These are phyloP conservation scores for Obba rivulosa DNA, from an alignment of 768 basidiomycete genomes.

Conservation along the genomic window DNA sequence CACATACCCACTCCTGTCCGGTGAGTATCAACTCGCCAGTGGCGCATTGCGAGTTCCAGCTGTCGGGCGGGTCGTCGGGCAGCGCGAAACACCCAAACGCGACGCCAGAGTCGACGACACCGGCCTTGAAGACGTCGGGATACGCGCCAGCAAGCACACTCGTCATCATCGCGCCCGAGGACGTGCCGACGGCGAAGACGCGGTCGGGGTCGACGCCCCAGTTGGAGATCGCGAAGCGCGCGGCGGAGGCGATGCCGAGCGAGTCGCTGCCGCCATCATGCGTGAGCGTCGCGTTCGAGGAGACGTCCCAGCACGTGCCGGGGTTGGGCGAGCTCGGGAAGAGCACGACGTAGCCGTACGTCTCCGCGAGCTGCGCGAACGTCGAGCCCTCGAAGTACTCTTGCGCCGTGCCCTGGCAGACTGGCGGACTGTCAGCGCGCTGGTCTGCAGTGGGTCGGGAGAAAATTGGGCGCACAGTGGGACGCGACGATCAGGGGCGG, in stretches of 20 bases:
- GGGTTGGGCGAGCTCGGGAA: conserved; percentile 26
- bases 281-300: conserved; percentile 43
- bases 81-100: conserved; percentile 51
- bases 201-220: conserved; percentile 39
- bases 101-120: conserved; percentile 47
- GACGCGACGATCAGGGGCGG: conserved; percentile 42
- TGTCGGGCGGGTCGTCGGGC: conserved; percentile 19
- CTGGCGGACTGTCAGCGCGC: background rate
- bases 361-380: conserved; percentile 45
- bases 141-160: conserved; percentile 49
- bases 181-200: conserved; percentile 47
- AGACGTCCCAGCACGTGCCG: conserved; percentile 52
- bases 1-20: conserved; percentile 33
- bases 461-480: conserved; percentile 26
- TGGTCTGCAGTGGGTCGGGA: background rate
- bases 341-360: conserved; percentile 45
- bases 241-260: conserved; percentile 41
- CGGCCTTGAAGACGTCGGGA: conserved; percentile 48
- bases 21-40: conserved; percentile 39
- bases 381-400: conserved; percentile 45
- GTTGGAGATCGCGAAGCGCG: conserved; percentile 42
- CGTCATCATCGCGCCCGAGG: conserved; percentile 59
- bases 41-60: conserved; percentile 46
- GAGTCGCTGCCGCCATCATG: conserved; percentile 55
- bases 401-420: conserved; percentile 46